A percentile compares a stretch with the other conserved stretches of the same genome.
Conservation (phyloP, 2,329 filamentous ascomycete species). For the Xylaria digitata region DNA sequence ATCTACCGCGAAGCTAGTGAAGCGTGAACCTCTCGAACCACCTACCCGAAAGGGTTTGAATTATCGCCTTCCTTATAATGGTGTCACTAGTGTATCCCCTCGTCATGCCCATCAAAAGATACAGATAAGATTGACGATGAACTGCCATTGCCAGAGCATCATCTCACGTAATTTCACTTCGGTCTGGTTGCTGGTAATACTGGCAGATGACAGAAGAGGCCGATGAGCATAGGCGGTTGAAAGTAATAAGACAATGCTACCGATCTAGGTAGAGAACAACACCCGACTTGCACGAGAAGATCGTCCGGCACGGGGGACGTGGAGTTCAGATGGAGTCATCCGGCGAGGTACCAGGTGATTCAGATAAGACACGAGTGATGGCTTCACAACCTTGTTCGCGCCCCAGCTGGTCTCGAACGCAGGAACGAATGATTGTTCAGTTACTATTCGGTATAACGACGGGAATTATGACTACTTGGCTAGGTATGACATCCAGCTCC, state of each 20-base stretch:
- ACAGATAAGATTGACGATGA: conserved; percentile 10
- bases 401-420: conserved; percentile 23
- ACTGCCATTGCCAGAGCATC: conserved; percentile 8
- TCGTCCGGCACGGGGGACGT: conserved; percentile 13
- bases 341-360: conserved; percentile 1
- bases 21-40: conserved; percentile 1
- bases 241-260: background rate
- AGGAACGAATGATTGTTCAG: conserved; percentile 21
- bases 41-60: conserved; percentile 25
- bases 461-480: conserved; percentile 8
- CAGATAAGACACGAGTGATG: conserved; percentile 15
- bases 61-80: conserved; percentile 11
- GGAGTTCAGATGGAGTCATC: conserved; percentile 21
- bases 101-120: background rate
- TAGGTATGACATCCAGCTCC: background rate
- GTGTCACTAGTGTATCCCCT: conserved; percentile 7
- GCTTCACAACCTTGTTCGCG: conserved; percentile 11
- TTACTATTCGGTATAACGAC: conserved; percentile 5
- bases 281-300: conserved; percentile 14
- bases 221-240: background rate
- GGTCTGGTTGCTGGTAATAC: conserved; percentile 13
- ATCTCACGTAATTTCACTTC: conserved; percentile 12
- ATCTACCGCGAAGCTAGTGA: conserved; percentile 10
- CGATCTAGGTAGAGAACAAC: background rate
- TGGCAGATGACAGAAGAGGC: conserved; percentile 1